phyloP scores from a whole-genome alignment of 2,329 filamentous ascomycete species.

The Scopulariopsis brevicaulis region DNA sequence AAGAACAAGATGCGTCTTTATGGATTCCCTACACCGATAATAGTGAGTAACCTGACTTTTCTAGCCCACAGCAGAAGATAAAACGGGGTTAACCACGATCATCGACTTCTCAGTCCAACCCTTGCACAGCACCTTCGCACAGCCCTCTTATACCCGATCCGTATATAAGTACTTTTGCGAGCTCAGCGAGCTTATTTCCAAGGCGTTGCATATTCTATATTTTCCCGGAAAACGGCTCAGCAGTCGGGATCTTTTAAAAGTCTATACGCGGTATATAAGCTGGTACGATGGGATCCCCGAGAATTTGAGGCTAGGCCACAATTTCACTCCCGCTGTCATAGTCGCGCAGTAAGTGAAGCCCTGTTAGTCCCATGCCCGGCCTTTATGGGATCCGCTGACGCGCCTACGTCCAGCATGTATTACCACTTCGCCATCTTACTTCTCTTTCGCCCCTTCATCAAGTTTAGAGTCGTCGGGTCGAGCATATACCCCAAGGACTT shows the following conservation, averaged over 20 bases:
- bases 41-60: conserved; percentile 26
- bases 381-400: neutral
- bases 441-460: conserved; percentile 63
- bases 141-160: conserved; percentile 56
- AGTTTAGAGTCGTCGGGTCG: conserved; percentile 49
- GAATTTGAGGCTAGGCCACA: conserved; percentile 51
- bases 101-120: conserved; percentile 28
- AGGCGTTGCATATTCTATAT: conserved; percentile 61
- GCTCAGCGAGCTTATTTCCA: conserved; percentile 62
- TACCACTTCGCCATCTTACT: conserved; percentile 58
- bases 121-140: conserved; percentile 42
- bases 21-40: conserved; percentile 50
- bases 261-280: conserved; percentile 56
- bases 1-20: conserved; percentile 45
- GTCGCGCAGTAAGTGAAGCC: conserved; percentile 53
- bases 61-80: too few relatives aligned
- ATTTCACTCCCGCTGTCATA: conserved; percentile 61
- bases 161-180: conserved; percentile 60
- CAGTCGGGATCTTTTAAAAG: conserved; percentile 48
- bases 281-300: conserved; percentile 62
- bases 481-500: conserved; percentile 53
- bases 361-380: conserved; percentile 5
- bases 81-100: too few relatives aligned
- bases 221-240: conserved; percentile 56
- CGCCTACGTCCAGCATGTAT: conserved; percentile 42